A percentile compares a stretch with the other conserved stretches of the same genome.
Conservation (phyloP, 2,329 filamentous ascomycete genomes). For the Monilinia vaccinii-corymbosi region DNA sequence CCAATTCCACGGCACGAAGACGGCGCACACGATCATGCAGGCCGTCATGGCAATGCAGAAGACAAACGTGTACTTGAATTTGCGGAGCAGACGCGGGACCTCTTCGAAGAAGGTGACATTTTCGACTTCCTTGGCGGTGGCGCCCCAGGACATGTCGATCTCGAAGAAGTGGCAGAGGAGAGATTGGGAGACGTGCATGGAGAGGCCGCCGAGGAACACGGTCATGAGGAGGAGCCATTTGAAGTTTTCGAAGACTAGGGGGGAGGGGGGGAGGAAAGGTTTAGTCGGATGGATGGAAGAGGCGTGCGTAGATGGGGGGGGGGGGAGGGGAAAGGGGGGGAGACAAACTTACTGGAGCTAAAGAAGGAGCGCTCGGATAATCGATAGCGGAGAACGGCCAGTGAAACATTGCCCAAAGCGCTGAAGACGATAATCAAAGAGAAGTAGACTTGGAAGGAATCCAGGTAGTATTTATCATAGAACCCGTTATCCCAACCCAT, state of each 20-base stretch:
- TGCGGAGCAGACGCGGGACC: constrained; percentile 66
- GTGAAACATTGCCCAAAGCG: constrained; percentile 45
- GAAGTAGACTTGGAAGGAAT: constrained; percentile 73
- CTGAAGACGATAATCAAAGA: constrained; percentile 72
- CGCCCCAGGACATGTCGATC: constrained; percentile 79
- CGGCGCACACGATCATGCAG: constrained; percentile 47
- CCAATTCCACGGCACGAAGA: constrained; percentile 58
- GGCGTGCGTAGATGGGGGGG: no score
- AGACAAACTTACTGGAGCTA: neutral
- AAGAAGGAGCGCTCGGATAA: constrained; percentile 44
- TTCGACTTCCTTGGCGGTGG: constrained; percentile 74
- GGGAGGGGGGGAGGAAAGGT: neutral
- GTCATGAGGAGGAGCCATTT: constrained; percentile 67
- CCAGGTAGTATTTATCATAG: constrained; percentile 71
- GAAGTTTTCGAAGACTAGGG: constrained; percentile 46
- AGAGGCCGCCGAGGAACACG: constrained; percentile 76
- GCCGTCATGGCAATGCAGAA: constrained; percentile 44
- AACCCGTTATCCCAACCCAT: constrained; percentile 69
- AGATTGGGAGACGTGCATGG: constrained; percentile 72
- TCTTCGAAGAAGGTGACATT: constrained; percentile 80
- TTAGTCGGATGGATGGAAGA: no score
- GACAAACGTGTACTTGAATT: constrained; percentile 47
- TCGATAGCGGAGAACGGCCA: constrained; percentile 66
- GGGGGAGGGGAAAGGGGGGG: no score
- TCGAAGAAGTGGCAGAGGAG: constrained; percentile 76